Evolutionary conservation across 805 yeast genomes (phyloP), one percentile per base, ranked within the genome.

Genomic region (Kluyveromyces lactis): DNA sequence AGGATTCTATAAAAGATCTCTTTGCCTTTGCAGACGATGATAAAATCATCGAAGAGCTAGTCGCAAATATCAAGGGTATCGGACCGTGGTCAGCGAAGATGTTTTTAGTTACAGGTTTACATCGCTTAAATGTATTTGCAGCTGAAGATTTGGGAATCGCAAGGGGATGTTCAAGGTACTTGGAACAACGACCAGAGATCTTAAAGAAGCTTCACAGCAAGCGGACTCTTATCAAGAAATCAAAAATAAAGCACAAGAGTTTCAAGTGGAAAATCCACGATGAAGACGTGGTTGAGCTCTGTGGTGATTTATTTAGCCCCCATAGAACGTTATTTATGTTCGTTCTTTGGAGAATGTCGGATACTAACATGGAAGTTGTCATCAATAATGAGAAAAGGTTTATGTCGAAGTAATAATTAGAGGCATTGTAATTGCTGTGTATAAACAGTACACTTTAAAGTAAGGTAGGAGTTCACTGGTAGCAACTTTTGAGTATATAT

Each of bases 81-180:
- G 94, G 92, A 0, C 70, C 71, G 1, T 89, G 97, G 97, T 76
- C 87, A 4, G 89, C 92, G 0, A 82, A 81, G 40, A 89, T 89
- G 95, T 89, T 86, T 58, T 60, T 84, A 13, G 53, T 81, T 17
- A 86, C 86, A 53, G 81, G 83, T 1, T 62, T 87, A 33, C 71
- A 70, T 18, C 69, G 84, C 41, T 54, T 74, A 53, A 79, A 89
- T 55, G 75, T 85, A 0, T 86, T 86, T 56, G 81, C 92, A 4
- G 64, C 73, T 4, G 85, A 79, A 15, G 97, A 89, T 60, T 62
- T 89, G 34, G 97, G 96, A 1, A 73, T 89, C 2, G 86, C 89
- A 24, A 66, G 95, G 45, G 97, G 97, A 0, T 73, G 80, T 42
- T 72, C 86, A 0, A 57, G 68, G 21, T 89, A 85, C 58, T 55